These are phyloP conservation scores for Candida endomychidarum DNA, from an alignment of 805 yeast species.

Conservation along the genomic window DNA sequence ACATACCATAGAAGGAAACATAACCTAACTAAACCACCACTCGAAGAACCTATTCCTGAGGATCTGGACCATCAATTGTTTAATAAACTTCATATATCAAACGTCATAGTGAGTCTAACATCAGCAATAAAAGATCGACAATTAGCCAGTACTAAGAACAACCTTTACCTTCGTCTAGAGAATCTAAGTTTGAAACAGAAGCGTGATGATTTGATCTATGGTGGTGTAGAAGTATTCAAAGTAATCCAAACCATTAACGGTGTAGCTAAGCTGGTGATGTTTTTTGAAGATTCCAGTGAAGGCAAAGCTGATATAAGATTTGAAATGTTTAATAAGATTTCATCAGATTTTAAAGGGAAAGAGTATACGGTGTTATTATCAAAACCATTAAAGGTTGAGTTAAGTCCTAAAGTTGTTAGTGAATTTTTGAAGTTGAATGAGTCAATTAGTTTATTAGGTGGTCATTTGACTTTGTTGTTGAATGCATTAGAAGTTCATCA, in stretches of 20 bases:
- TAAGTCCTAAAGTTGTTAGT: constrained; percentile 9
- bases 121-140: constrained; percentile 47
- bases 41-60: constrained; percentile 10
- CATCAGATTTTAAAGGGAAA: constrained; percentile 12
- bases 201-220: constrained; percentile 42
- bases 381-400: constrained; percentile 9
- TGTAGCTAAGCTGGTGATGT: constrained; percentile 24
- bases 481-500: constrained; percentile 8
- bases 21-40: constrained; percentile 1
- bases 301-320: constrained; percentile 52
- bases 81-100: constrained; percentile 36
- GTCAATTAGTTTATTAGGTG: neutral
- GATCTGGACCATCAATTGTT: constrained; percentile 26
- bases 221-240: constrained; percentile 43
- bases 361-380: constrained; percentile 17
- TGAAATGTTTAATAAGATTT: constrained; percentile 37
- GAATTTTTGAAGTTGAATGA: constrained; percentile 7
- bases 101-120: constrained; percentile 42
- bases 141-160: constrained; percentile 36
- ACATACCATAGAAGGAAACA: constrained; percentile 28
- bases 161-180: constrained; percentile 22
- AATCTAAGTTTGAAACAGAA: constrained; percentile 45
- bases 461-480: neutral
- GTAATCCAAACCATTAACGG: constrained; percentile 23
- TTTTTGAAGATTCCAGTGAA: constrained; percentile 17